phyloP scores from a whole-genome alignment of 768 basidiomycete genomes.

The Agaricus blazei region DNA sequence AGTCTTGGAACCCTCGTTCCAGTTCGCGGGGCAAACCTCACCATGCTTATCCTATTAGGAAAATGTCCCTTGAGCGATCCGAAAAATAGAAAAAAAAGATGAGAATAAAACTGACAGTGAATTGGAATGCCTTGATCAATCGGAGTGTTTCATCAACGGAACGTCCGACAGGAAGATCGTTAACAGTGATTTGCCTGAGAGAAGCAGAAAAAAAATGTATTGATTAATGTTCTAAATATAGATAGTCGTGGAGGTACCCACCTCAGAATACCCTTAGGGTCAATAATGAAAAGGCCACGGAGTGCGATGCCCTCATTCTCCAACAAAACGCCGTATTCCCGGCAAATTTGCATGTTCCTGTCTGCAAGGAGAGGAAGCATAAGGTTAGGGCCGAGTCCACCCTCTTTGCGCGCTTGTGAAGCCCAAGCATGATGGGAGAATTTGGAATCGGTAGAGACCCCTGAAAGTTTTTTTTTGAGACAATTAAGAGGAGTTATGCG shows the following conservation, averaged over 20 bases:
- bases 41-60: constrained; percentile 70
- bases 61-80: neutral
- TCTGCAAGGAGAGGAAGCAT: constrained; percentile 82
- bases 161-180: constrained; percentile 93
- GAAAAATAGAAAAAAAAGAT: neutral
- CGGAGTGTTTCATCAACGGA: constrained; percentile 92
- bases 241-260: constrained; percentile 13
- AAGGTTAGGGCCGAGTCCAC: constrained; percentile 87
- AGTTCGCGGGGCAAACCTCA: constrained; percentile 91
- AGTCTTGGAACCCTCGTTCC: constrained; percentile 77
- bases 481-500: neutral
- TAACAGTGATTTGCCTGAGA: constrained; percentile 75
- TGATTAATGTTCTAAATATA: constrained; percentile 3
- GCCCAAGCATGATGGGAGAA: constrained; percentile 88
- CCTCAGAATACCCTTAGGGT: constrained; percentile 76
- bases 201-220: neutral
- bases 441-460: constrained; percentile 86
- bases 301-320: constrained; percentile 87
- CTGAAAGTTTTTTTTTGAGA: constrained; percentile 25
- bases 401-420: constrained; percentile 73
- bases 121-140: constrained; percentile 92
- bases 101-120: constrained; percentile 48
- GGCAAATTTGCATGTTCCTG: constrained; percentile 70
- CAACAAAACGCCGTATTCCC: constrained; percentile 84
- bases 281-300: constrained; percentile 83